These are phyloP conservation scores for Microcyclospora tardicrescens DNA, from an alignment of 2,329 filamentous ascomycete species.

Conservation along the genomic window DNA sequence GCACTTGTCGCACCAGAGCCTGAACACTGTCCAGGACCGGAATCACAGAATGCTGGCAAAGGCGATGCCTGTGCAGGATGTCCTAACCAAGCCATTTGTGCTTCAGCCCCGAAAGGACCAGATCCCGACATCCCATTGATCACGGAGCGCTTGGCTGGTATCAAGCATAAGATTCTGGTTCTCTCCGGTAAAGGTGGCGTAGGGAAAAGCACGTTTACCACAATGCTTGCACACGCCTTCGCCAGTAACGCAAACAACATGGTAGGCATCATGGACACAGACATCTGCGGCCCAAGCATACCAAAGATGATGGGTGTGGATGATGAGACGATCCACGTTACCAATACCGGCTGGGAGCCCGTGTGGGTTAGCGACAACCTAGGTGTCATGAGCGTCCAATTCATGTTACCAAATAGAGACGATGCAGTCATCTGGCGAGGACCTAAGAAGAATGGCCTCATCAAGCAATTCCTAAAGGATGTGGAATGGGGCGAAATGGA, in stretches of 20 bases:
- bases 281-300: conserved; percentile 91
- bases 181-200: conserved; percentile 93
- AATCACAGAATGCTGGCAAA: conserved; percentile 54
- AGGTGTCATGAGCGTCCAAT: conserved; percentile 93
- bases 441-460: conserved; percentile 95
- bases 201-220: conserved; percentile 89
- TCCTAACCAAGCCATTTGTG: conserved; percentile 91
- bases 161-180: conserved; percentile 86
- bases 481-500: conserved; percentile 96
- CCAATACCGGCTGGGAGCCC: conserved; percentile 77
- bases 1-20: conserved; percentile 87
- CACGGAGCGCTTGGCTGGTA: conserved; percentile 62
- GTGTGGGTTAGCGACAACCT: conserved; percentile 94
- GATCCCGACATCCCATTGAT: conserved; percentile 90
- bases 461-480: conserved; percentile 96
- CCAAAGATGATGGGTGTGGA: conserved; percentile 99
- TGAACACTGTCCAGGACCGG: conserved; percentile 86
- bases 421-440: conserved; percentile 96
- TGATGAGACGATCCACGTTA: conserved; percentile 83
- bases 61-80: conserved; percentile 84
- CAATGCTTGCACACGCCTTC: conserved; percentile 78
- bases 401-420: conserved; percentile 88
- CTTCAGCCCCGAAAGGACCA: conserved; percentile 83
- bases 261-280: conserved; percentile 94
- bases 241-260: conserved; percentile 64